Conservation (phyloP, 116 monocot genomes). For the Iris pallida region DNA sequence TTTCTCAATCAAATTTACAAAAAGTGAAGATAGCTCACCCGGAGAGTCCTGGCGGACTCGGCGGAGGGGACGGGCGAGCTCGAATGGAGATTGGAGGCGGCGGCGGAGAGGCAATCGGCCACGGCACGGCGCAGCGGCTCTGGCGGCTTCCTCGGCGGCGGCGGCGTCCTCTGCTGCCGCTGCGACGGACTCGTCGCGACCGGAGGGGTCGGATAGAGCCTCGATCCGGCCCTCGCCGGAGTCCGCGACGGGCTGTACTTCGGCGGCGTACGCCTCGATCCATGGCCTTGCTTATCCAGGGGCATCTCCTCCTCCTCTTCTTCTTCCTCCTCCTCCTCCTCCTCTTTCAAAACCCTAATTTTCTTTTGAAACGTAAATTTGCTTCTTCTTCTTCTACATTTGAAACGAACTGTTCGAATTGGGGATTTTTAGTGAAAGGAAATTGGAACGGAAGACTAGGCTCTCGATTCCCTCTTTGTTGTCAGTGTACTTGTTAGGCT, state of each 20-base stretch:
- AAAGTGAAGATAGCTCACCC: constrained; percentile 34
- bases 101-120: constrained; percentile 81
- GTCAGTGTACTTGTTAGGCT: no score
- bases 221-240: constrained; percentile 22
- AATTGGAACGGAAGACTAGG: no score
- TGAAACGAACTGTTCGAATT: no score
- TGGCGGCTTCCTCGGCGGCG: constrained; percentile 62
- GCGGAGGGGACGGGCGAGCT: constrained; percentile 31
- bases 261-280: constrained; percentile 15
- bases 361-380: no score
- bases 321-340: not conserved
- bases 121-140: constrained; percentile 92
- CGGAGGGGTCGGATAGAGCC: not conserved
- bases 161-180: constrained; percentile 23
- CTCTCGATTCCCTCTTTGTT: no score
- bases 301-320: not conserved
- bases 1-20: not conserved
- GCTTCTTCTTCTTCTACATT: no score
- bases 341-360: no score
- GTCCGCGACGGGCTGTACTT: constrained; percentile 42
- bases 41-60: constrained; percentile 71
- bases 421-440: no score
- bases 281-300: not conserved
- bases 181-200: constrained; percentile 30
- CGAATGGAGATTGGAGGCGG: constrained; percentile 47